Conservation (phyloP, 1,284 basidiomycete genomes). For the Tilletia setariae region DNA sequence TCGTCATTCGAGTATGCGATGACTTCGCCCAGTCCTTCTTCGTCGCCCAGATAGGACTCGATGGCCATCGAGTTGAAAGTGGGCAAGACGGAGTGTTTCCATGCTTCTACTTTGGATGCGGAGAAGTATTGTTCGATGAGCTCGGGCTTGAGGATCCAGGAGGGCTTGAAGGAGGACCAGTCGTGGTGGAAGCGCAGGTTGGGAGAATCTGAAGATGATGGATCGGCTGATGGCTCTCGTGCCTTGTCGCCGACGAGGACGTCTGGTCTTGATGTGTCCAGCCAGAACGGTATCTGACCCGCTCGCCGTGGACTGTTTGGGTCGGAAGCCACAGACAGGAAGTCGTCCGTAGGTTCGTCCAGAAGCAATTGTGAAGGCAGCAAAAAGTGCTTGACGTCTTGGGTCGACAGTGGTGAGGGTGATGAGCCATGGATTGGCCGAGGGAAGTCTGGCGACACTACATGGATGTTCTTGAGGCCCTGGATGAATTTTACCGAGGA, state of each 20-base stretch:
- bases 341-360: background rate
- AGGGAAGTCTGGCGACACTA: constrained; percentile 38
- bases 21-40: constrained; percentile 29
- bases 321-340: background rate
- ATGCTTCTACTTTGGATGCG: constrained; percentile 19
- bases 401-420: background rate
- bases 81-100: constrained; percentile 31
- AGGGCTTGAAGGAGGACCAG: constrained; percentile 33
- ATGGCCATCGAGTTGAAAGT: constrained; percentile 43
- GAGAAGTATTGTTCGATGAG: background rate
- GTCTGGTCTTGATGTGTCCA: constrained; percentile 8
- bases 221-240: background rate
- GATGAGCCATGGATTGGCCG: constrained; percentile 17
- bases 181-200: constrained; percentile 37
- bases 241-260: constrained; percentile 28
- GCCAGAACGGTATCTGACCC: constrained; percentile 40
- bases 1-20: constrained; percentile 41
- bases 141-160: constrained; percentile 23
- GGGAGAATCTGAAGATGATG: background rate
- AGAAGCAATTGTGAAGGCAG: background rate
- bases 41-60: constrained; percentile 34
- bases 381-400: background rate
- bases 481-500: constrained; percentile 25
- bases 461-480: constrained; percentile 29
- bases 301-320: constrained; percentile 16